These are phyloP conservation scores for Trichoderma guizhouense DNA, from an alignment of 2,329 filamentous ascomycete species.

Conservation along the genomic window DNA sequence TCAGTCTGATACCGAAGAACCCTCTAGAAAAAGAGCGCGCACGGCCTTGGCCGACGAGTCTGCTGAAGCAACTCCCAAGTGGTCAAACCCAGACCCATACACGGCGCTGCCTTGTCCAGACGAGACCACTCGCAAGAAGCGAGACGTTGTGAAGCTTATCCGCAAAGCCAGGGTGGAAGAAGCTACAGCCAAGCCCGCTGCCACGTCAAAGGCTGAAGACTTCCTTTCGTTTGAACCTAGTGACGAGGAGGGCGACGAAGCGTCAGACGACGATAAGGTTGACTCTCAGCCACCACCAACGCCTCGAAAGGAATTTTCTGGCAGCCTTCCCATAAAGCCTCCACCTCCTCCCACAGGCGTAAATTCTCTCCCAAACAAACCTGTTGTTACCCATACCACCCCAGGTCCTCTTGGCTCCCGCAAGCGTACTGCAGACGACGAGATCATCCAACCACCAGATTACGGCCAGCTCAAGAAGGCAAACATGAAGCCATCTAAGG, in stretches of 20 bases:
- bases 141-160: constrained; percentile 86
- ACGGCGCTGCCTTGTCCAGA: constrained; percentile 79
- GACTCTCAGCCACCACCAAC: constrained; percentile 21
- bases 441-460: constrained; percentile 60
- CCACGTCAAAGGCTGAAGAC: constrained; percentile 64
- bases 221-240: constrained; percentile 84
- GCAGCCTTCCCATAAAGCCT: not conserved
- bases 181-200: constrained; percentile 44
- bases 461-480: constrained; percentile 52
- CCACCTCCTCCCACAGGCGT: constrained; percentile 21
- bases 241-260: constrained; percentile 46
- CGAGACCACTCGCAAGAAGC: constrained; percentile 69
- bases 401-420: constrained; percentile 56
- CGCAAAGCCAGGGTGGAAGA: constrained; percentile 76
- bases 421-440: constrained; percentile 72
- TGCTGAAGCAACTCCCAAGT: constrained; percentile 62
- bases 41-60: constrained; percentile 30
- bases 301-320: not conserved
- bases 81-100: constrained; percentile 96
- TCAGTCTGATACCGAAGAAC: constrained; percentile 35
- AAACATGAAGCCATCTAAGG: constrained; percentile 48
- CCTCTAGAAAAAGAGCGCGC: constrained; percentile 37
- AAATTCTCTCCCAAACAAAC: constrained; percentile 16
- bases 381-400: constrained; percentile 27
- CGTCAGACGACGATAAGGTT: constrained; percentile 25